Evolutionary conservation across 176 grass and related monocot genomes (phyloP).

Genomic region (Musa acuminata): DNA sequence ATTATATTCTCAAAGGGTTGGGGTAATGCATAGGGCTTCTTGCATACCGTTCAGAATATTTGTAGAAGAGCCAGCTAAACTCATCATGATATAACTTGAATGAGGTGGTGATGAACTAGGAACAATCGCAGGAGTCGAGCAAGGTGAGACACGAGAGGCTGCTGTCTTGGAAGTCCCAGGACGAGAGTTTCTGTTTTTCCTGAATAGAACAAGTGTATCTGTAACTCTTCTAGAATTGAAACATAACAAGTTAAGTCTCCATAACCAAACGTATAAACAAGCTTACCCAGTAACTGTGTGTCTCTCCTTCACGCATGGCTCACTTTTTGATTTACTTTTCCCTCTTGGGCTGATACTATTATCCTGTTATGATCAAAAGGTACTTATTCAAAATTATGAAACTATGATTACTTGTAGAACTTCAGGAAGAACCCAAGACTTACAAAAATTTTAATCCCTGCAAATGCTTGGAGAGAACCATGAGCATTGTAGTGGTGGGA

Average conservation of each 20-base stretch:
- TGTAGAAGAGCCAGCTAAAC: background rate
- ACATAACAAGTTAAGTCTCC: background rate
- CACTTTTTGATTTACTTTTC: slow-evolving; percentile 8
- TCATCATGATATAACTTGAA: background rate
- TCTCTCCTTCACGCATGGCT: background rate
- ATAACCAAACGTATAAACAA: background rate
- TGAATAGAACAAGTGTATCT: background rate
- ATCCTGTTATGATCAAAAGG: background rate
- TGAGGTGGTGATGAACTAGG: background rate
- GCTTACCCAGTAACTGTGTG: slow-evolving; percentile 1
- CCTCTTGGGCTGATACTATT: background rate
- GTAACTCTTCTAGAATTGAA: background rate
- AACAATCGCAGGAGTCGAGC: background rate
- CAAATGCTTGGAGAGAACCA: slow-evolving; percentile 31
- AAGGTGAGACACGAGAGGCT: background rate
- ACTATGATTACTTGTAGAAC: background rate
- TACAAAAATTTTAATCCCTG: slow-evolving; percentile 53
- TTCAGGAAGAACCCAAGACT: slow-evolving; percentile 1
- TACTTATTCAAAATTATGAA: background rate
- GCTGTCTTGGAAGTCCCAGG: slow-evolving; percentile 9
- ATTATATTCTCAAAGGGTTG: background rate
- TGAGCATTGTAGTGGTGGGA: slow-evolving; percentile 39
- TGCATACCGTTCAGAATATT: slow-evolving; percentile 4
- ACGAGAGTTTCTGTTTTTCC: background rate
- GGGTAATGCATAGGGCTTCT: slow-evolving; percentile 2